Percentiles rank a stretch among this genome's conserved stretches.
Conservation (phyloP, 495 filamentous ascomycete genomes). For the Daldinia loculata region DNA sequence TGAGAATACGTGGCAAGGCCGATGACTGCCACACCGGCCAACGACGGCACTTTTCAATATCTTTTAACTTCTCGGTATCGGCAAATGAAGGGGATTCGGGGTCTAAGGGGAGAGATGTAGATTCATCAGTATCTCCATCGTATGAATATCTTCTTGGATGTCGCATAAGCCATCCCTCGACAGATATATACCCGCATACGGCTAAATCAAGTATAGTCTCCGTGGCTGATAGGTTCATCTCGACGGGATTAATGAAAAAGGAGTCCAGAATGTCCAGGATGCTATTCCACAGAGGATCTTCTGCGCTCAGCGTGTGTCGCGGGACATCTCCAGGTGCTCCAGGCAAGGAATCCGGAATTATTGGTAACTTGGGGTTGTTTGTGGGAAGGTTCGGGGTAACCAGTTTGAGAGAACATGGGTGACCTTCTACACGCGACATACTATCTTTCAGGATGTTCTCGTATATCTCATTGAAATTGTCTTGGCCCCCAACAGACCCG, state of each 20-base stretch:
- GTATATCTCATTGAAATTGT: conserved; percentile 80
- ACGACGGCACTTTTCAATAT: conserved; percentile 59
- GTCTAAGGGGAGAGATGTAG: conserved; percentile 42
- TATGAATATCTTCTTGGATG: conserved; percentile 69
- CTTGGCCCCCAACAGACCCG: conserved; percentile 72
- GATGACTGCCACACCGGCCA: conserved; percentile 59
- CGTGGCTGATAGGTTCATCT: conserved; percentile 87
- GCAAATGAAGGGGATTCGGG: conserved; percentile 42
- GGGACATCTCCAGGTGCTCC: conserved; percentile 64
- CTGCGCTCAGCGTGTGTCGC: conserved; percentile 67
- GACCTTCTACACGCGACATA: conserved; percentile 78
- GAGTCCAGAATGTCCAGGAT: conserved; percentile 73
- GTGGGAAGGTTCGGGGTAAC: conserved; percentile 63
- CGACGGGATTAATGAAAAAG: conserved; percentile 90
- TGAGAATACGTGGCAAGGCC: conserved; percentile 59
- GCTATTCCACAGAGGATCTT: conserved; percentile 79
- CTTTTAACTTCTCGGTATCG: conserved; percentile 56
- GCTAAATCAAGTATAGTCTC: conserved; percentile 82
- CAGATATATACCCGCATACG: conserved; percentile 79
- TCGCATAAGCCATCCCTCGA: conserved; percentile 90
- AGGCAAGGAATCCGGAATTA: conserved; percentile 59
- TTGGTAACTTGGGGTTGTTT: conserved; percentile 60
- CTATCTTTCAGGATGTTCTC: conserved; percentile 84
- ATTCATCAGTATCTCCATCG: conserved; percentile 53
- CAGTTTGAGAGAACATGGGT: conserved; percentile 71